Conservation (phyloP, 2,329 filamentous ascomycete genomes). For the Cyphellophora attinorum region DNA sequence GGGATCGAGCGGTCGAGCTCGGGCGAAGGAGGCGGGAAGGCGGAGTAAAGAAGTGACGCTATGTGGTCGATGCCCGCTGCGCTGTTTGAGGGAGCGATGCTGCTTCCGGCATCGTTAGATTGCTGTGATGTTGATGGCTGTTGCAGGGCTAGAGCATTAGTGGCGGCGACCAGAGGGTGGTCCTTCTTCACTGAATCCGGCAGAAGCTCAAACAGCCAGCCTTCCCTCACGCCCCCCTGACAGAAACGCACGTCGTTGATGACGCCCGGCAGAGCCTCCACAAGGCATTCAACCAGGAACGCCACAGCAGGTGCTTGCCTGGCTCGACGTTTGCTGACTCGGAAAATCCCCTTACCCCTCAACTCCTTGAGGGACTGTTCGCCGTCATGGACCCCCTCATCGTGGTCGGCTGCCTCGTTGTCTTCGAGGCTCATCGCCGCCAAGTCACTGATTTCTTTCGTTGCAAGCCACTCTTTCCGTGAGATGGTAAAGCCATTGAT, state of each 20-base stretch:
- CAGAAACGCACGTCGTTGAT: conserved; percentile 74
- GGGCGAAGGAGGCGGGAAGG: conserved; percentile 31
- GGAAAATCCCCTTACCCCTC: conserved; percentile 44
- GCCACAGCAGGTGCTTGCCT: conserved; percentile 76
- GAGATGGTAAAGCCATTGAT: conserved; percentile 72
- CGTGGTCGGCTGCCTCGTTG: conserved; percentile 22
- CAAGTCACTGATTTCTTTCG: conserved; percentile 70
- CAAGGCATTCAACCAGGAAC: conserved; percentile 67
- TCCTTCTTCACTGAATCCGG: conserved; percentile 48
- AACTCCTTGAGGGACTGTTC: too few species aligned
- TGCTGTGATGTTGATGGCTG: too few species aligned
- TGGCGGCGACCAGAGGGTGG: conserved; percentile 58
- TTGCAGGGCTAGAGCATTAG: conserved; percentile 21
- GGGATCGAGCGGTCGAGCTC: conserved; percentile 19
- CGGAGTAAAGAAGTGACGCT: conserved; percentile 36
- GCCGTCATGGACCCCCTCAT: too few species aligned
- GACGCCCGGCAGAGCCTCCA: conserved; percentile 52
- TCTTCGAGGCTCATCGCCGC: conserved; percentile 42
- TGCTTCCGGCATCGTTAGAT: conserved; percentile 39
- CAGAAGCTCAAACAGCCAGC: conserved; percentile 57
- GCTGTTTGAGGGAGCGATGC: conserved; percentile 31
- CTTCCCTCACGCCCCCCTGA: conserved; percentile 78
- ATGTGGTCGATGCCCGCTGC: too few species aligned
- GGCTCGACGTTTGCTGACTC: conserved; percentile 70
- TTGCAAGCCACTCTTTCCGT: conserved; percentile 64